phyloP scores from a whole-genome alignment of 2,329 filamentous ascomycete species.

The Colletotrichum sp. region DNA sequence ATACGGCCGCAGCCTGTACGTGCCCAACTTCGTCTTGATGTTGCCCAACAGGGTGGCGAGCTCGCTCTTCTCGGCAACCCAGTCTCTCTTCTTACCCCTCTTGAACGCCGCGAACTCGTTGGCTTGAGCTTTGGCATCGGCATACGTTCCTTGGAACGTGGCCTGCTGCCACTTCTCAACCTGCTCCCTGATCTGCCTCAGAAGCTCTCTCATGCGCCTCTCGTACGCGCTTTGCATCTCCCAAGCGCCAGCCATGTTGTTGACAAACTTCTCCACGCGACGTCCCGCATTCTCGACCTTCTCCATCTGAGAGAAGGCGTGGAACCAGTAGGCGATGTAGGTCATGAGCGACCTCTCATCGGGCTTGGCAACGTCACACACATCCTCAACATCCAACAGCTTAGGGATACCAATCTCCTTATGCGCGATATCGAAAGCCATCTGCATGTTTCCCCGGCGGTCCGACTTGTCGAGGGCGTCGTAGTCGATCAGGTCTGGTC shows the following conservation, averaged over 20 bases:
- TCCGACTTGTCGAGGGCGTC: slow-evolving; percentile 93
- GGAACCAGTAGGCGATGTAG: slow-evolving; percentile 99
- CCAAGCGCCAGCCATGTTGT: slow-evolving; percentile 99
- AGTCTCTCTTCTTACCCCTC: slow-evolving; percentile 85
- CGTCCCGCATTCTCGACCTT: slow-evolving; percentile 96
- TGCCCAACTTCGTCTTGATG: slow-evolving; percentile 98
- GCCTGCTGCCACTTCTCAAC: slow-evolving; percentile 78
- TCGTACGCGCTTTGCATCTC: slow-evolving; percentile 99
- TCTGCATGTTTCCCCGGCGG: slow-evolving; percentile 95
- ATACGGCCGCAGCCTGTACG: slow-evolving; percentile 89
- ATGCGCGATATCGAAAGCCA: slow-evolving; percentile 94
- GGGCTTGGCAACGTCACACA: slow-evolving; percentile 93
- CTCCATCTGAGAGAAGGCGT: slow-evolving; percentile 99
- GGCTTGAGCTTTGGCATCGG: slow-evolving; percentile 88
- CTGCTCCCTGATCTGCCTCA: slow-evolving; percentile 77
- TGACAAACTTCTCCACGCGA: slow-evolving; percentile 96
- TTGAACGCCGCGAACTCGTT: slow-evolving; percentile 88
- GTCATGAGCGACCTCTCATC: slow-evolving; percentile 98
- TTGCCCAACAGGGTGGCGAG: slow-evolving; percentile 91
- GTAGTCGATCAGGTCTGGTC: slow-evolving; percentile 96
- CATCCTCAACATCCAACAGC: slow-evolving; percentile 95
- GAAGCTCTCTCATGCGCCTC: slow-evolving; percentile 82
- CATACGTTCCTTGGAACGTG: slow-evolving; percentile 88
- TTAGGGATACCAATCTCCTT: slow-evolving; percentile 97
- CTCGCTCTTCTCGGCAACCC: slow-evolving; percentile 98